phyloP scores from a whole-genome alignment of 2,329 filamentous ascomycete genomes.

The Botrytis deweyae region DNA sequence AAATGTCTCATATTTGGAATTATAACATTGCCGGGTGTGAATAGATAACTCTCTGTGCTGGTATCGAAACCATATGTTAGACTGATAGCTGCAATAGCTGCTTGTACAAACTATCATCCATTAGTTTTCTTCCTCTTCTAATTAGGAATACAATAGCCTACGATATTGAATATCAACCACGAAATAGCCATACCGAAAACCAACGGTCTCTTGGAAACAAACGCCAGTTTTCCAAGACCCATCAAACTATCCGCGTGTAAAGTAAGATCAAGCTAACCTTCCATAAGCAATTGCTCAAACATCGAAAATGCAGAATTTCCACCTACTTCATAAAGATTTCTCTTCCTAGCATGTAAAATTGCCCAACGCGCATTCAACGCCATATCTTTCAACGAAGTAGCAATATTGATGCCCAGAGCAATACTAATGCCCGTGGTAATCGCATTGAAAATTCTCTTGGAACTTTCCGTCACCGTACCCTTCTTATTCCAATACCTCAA shows the following conservation, averaged over 20 bases:
- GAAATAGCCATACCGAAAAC: constrained; percentile 36
- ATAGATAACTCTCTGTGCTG: constrained; percentile 40
- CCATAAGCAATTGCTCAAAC: constrained; percentile 17
- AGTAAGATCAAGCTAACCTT: constrained; percentile 36
- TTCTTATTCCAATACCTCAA: constrained; percentile 27
- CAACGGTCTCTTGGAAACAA: constrained; percentile 33
- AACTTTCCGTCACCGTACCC: constrained; percentile 37
- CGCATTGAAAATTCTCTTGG: constrained; percentile 46
- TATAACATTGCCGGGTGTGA: constrained; percentile 40
- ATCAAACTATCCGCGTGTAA: constrained; percentile 40
- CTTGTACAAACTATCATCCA: constrained; percentile 42
- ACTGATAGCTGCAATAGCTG: constrained; percentile 45
- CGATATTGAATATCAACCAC: constrained; percentile 41
- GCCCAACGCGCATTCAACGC: constrained; percentile 49
- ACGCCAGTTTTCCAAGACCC: constrained; percentile 36
- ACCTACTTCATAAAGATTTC: constrained; percentile 44
- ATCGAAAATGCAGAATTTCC: background rate
- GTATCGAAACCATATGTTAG: constrained; percentile 46
- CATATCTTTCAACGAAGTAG: constrained; percentile 46
- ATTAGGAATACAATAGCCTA: constrained; percentile 26
- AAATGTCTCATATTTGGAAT: constrained; percentile 43
- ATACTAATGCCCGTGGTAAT: constrained; percentile 48
- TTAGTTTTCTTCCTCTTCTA: background rate
- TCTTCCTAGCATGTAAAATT: constrained; percentile 43
- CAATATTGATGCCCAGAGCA: constrained; percentile 45